Base-by-base conservation (phyloP, 75 land plant genomes). In the Sequoia sempervirens region DNA sequence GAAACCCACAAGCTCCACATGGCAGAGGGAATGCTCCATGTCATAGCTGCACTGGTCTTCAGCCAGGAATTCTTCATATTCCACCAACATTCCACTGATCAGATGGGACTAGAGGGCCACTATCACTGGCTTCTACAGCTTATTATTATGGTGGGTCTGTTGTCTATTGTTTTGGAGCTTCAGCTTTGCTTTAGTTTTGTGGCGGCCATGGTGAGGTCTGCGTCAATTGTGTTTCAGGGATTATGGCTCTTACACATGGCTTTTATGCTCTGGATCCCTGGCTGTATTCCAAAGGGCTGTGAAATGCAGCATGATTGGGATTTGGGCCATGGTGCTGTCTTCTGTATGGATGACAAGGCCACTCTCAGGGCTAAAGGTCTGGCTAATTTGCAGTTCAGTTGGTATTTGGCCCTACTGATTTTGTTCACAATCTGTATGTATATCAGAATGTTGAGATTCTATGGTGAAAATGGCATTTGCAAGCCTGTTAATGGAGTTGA, bases 61-160 rank as follows among this genome's bases (percentile, higher is more conserved):
- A 83, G 84, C 0, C 94, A 95, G 84, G 90, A 95, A 82, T 85
- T 95, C 13, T 88, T 96, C 53, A 81, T 96, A 9, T 96, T 96
- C 88, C 97, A 91, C 83, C 90, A 95, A 79, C 97, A 95, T 84
- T 96, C 98, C 1, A 83, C 98, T 9, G 97, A 96, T 81, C 97
- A 95, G 84, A 89, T 85, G 89, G 94, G 95, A 30, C 83, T 89
- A 6, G 97, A 95, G 70, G 97, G 97, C 23, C 95, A 95, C 78
- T 96, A 96, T 88, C 97, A 96, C 30, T 86, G 89, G 87, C 91
- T 95, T 10, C 93, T 96, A 2, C 97, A 96, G 83, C 37, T 91
- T 9, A 84, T 90, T 26, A 85, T 95, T 0, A 18, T 43, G 13
- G 89, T 90, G n/a, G 86, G 94, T 36, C 53, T 96, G 11, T 54